phyloP scores from a whole-genome alignment of 2,329 filamentous ascomycete genomes.

The Alternaria conjuncta region DNA sequence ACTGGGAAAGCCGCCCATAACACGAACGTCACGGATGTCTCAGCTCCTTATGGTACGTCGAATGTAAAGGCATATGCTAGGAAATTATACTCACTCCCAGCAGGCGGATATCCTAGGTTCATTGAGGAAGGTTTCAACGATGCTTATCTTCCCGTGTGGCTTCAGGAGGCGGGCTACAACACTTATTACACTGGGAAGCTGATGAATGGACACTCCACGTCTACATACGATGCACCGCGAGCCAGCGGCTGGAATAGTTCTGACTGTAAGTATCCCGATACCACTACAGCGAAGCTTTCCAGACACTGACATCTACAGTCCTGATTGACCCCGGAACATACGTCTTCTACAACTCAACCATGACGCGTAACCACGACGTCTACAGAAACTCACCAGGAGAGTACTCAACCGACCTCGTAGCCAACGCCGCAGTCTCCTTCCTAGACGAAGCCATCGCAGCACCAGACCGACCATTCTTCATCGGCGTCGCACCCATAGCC shows the following conservation, averaged over 20 bases:
- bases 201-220: slow-evolving; percentile 67
- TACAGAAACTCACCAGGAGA: slow-evolving; percentile 63
- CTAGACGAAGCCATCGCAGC: slow-evolving; percentile 64
- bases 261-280: slow-evolving; percentile 31
- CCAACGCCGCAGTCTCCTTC: slow-evolving; percentile 64
- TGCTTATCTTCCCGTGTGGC: slow-evolving; percentile 72
- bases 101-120: slow-evolving; percentile 70
- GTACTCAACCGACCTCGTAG: slow-evolving; percentile 66
- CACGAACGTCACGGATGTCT: slow-evolving; percentile 70
- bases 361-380: slow-evolving; percentile 64
- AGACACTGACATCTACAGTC: slow-evolving; percentile 4
- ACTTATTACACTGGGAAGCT: slow-evolving; percentile 78
- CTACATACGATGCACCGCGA: slow-evolving; percentile 66
- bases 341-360: slow-evolving; percentile 69
- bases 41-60: slow-evolving; percentile 60
- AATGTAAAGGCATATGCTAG: accelerated
- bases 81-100: not conserved
- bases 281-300: too few species aligned
- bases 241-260: slow-evolving; percentile 66
- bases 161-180: slow-evolving; percentile 71
- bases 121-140: slow-evolving; percentile 69
- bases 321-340: slow-evolving; percentile 73
- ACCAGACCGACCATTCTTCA: slow-evolving; percentile 67
- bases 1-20: slow-evolving; percentile 73
- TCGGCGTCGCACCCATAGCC: slow-evolving; percentile 69